These are phyloP conservation scores for Dendrothele bispora DNA, from an alignment of 768 basidiomycete genomes.

Conservation along the genomic window DNA sequence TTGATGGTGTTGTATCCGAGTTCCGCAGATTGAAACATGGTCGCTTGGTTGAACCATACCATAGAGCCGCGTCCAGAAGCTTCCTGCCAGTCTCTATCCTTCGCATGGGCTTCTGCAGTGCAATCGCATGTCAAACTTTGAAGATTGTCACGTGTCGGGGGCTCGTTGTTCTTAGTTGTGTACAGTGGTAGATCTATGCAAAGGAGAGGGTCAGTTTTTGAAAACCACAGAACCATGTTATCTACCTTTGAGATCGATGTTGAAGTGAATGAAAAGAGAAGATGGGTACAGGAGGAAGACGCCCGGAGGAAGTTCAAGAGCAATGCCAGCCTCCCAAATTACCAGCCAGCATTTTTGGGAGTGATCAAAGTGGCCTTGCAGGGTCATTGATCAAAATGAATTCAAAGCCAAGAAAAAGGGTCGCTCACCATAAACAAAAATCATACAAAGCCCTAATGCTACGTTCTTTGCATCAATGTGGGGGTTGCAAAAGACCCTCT, in stretches of 20 bases:
- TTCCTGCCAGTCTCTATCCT: no score
- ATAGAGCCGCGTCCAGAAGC: conserved; percentile 4
- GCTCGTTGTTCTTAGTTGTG: conserved; percentile 1
- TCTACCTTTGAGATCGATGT: conserved; percentile 27
- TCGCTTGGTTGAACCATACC: conserved; percentile 7
- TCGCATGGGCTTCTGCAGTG: no score
- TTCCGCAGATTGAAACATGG: no score
- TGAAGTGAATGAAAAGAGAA: conserved; percentile 32
- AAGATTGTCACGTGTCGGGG: no score
- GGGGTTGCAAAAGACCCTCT: conserved; percentile 18
- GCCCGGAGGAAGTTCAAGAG: conserved; percentile 32
- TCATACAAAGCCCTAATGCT: conserved; percentile 24
- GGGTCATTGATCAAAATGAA: background rate
- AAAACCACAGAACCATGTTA: no score
- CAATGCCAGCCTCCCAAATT: conserved; percentile 32
- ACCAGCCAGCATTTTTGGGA: conserved; percentile 27
- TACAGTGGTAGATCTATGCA: background rate
- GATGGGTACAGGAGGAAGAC: conserved; percentile 30
- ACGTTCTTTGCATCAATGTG: conserved; percentile 31
- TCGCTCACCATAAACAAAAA: conserved; percentile 23
- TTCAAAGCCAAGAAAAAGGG: no score
- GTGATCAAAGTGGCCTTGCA: conserved; percentile 22
- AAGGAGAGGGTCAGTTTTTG: background rate
- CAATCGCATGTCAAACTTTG: no score
- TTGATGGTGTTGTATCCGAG: no score